Evolutionary conservation across 1,284 basidiomycete species (phyloP).

Genomic region (Pseudozyma sp.): DNA sequence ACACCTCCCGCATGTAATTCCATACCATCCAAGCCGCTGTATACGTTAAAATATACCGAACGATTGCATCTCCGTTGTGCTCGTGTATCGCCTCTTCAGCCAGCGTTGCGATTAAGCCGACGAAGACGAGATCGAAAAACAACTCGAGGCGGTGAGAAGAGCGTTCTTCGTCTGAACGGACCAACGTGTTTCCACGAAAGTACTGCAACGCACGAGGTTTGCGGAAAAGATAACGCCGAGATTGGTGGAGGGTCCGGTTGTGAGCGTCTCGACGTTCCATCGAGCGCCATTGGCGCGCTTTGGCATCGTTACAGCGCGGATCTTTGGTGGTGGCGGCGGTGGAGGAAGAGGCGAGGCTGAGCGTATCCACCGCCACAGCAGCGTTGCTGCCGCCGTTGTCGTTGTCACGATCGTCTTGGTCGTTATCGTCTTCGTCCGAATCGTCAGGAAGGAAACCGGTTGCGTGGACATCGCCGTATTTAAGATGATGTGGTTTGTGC

Average conservation of each 20-base stretch:
- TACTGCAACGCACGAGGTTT: slow-evolving; percentile 60
- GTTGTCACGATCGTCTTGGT: not conserved
- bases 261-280: slow-evolving; percentile 38
- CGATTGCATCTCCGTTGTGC: slow-evolving; percentile 49
- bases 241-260: slow-evolving; percentile 36
- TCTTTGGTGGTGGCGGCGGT: not conserved
- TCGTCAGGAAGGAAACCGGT: slow-evolving; percentile 44
- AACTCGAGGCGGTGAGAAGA: slow-evolving; percentile 52
- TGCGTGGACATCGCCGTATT: slow-evolving; percentile 52
- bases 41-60: slow-evolving; percentile 59
- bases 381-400: not conserved
- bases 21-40: slow-evolving; percentile 57
- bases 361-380: not conserved
- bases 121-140: slow-evolving; percentile 62
- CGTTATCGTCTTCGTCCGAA: slow-evolving; percentile 30
- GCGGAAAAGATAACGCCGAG: slow-evolving; percentile 57
- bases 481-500: slow-evolving; percentile 53
- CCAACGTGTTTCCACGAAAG: slow-evolving; percentile 53
- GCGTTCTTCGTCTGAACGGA: slow-evolving; percentile 54
- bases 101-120: slow-evolving; percentile 57
- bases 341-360: slow-evolving; percentile 17
- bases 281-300: slow-evolving; percentile 28
- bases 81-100: slow-evolving; percentile 57
- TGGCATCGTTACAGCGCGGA: slow-evolving; percentile 27
- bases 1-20: slow-evolving; percentile 59